Conservation (phyloP, 495 filamentous ascomycete genomes). For the Lindgomyces ingoldianus region DNA sequence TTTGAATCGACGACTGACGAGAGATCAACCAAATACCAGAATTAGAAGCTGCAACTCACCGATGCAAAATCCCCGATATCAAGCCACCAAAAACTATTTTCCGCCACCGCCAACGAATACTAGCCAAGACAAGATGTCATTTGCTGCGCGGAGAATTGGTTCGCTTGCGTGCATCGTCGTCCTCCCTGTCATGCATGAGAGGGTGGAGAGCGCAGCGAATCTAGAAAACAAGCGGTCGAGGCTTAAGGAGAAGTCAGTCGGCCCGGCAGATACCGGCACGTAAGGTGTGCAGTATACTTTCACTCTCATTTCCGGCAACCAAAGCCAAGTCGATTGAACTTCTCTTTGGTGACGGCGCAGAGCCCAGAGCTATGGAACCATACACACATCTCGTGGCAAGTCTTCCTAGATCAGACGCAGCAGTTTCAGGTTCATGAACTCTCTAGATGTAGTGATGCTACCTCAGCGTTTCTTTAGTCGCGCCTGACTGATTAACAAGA, state of each 20-base stretch:
- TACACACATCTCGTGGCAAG: not conserved
- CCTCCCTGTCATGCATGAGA: not conserved
- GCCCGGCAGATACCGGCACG: not conserved
- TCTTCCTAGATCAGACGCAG: constrained; percentile 1
- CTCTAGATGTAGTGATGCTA: not conserved
- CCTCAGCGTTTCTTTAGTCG: not conserved
- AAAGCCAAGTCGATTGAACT: not conserved
- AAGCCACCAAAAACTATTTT: not conserved
- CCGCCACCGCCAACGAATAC: not conserved
- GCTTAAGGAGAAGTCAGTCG: not conserved
- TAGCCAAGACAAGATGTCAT: not conserved
- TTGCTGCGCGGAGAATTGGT: not conserved
- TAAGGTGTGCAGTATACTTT: no score
- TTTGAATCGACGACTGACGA: not conserved
- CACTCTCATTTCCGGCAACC: not conserved
- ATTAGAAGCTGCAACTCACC: not conserved
- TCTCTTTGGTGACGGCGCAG: not conserved
- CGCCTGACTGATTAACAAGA: no score
- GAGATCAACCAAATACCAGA: not conserved
- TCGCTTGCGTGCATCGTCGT: not conserved
- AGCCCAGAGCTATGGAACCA: constrained; percentile 1
- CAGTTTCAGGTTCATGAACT: not conserved
- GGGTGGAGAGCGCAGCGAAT: not conserved
- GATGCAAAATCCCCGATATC: not conserved
- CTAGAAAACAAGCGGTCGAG: not conserved